These are phyloP conservation scores for Carnegiea gigantea DNA, from an alignment of 179 eudicot species.

Conservation along the genomic window DNA sequence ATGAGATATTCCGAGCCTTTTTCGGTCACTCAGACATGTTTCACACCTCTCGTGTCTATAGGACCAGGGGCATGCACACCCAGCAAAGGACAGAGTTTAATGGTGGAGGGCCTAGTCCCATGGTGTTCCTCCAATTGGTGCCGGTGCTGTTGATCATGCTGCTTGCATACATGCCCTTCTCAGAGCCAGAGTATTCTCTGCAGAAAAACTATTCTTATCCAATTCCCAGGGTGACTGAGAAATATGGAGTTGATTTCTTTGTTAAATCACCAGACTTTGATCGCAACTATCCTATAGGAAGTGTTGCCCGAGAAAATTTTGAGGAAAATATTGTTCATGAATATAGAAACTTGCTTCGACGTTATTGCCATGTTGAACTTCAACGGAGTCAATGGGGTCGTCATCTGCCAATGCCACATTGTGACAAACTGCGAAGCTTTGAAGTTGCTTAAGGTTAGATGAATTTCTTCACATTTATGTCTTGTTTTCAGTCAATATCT, in stretches of 20 bases:
- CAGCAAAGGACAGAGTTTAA: conserved; percentile 61
- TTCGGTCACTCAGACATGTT: conserved; percentile 73
- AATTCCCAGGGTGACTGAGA: conserved; percentile 59
- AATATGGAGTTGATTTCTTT: conserved; percentile 65
- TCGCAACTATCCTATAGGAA: conserved; percentile 65
- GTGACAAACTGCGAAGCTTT: conserved; percentile 76
- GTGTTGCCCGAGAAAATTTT: conserved; percentile 54
- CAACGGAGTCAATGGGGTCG: conserved; percentile 98
- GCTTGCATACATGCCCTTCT: conserved; percentile 83
- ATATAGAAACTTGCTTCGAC: conserved; percentile 82
- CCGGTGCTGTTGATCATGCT: conserved; percentile 77
- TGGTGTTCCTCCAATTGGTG: conserved; percentile 72
- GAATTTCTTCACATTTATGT: not conserved
- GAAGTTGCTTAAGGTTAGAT: conserved; percentile 56
- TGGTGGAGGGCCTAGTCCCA: conserved; percentile 61
- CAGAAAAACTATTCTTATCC: conserved; percentile 82
- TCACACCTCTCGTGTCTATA: conserved; percentile 56
- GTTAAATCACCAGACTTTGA: conserved; percentile 80
- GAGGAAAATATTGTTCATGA: conserved; percentile 75
- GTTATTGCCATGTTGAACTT: conserved; percentile 85
- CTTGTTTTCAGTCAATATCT: not conserved
- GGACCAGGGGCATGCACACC: conserved; percentile 55
- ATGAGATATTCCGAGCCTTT: conserved; percentile 88
- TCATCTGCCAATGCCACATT: conserved; percentile 85
- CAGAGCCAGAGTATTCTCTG: conserved; percentile 92